phyloP scores from a whole-genome alignment of 192 early-diverging fungal species.

The Coemansia sp. region DNA sequence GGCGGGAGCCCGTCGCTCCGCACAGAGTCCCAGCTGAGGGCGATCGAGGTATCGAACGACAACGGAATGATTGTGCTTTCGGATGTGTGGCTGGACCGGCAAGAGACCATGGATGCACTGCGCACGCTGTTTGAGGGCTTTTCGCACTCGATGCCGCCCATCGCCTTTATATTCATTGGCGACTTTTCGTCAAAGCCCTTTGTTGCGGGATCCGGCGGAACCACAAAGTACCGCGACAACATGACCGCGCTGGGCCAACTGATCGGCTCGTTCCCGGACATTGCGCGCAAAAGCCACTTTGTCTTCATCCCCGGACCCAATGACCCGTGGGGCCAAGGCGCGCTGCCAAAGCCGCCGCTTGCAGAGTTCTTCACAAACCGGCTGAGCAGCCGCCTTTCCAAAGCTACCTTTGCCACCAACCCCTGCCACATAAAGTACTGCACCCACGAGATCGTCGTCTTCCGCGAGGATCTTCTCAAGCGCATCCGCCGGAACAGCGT shows the following conservation, averaged over 20 bases:
- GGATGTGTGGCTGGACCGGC: constrained; percentile 87
- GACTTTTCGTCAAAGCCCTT: constrained; percentile 83
- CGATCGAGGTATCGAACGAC: constrained; percentile 59
- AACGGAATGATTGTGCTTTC: constrained; percentile 80
- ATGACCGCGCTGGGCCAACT: constrained; percentile 48
- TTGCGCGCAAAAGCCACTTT: constrained; percentile 63
- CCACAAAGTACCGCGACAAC: constrained; percentile 61
- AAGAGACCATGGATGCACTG: constrained; percentile 74
- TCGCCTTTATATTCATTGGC: constrained; percentile 86
- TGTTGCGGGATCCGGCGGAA: constrained; percentile 63
- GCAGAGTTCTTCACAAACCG: constrained; percentile 71
- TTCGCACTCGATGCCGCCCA: constrained; percentile 63
- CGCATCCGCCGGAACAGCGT: constrained; percentile 77
- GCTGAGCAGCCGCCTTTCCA: constrained; percentile 61
- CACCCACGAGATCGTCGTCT: constrained; percentile 89
- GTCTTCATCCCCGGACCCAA: constrained; percentile 88
- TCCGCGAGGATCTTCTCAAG: constrained; percentile 82
- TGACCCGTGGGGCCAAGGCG: constrained; percentile 78
- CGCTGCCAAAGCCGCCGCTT: constrained; percentile 74
- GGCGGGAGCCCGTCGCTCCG: constrained; percentile 43
- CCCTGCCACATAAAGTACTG: constrained; percentile 91
- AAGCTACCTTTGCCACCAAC: constrained; percentile 74
- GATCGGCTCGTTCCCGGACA: constrained; percentile 36
- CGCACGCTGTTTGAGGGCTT: constrained; percentile 76
- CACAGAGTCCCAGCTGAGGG: constrained; percentile 50